These are phyloP conservation scores for Saitoella complicata DNA, from an alignment of 805 yeast genomes.

Conservation along the genomic window DNA sequence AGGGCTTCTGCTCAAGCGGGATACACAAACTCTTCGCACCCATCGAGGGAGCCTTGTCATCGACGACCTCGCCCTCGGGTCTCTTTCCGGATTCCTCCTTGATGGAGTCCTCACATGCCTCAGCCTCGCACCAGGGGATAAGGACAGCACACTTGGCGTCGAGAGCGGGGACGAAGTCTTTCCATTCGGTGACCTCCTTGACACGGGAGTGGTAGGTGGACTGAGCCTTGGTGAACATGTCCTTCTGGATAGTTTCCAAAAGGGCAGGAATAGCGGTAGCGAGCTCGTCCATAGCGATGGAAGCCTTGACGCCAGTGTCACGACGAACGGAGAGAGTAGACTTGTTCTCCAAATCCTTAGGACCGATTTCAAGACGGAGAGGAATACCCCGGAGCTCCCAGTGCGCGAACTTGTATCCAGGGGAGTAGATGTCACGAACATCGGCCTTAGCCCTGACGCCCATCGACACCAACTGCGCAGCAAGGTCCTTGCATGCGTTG, in stretches of 20 bases:
- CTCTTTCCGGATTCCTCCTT: slow-evolving; percentile 71
- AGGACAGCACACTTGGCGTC: slow-evolving; percentile 80
- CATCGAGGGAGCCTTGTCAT: slow-evolving; percentile 96
- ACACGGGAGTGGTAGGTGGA: slow-evolving; percentile 70
- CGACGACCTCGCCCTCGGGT: slow-evolving; percentile 66
- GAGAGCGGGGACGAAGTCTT: slow-evolving; percentile 81
- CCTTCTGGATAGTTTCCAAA: slow-evolving; percentile 66
- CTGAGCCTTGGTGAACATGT: slow-evolving; percentile 63
- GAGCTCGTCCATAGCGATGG: slow-evolving; percentile 49
- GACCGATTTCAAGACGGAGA: slow-evolving; percentile 87
- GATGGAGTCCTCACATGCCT: slow-evolving; percentile 91
- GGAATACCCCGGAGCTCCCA: slow-evolving; percentile 96
- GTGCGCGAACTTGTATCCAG: slow-evolving; percentile 98
- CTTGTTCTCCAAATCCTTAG: slow-evolving; percentile 71
- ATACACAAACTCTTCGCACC: slow-evolving; percentile 98
- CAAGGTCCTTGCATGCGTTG: slow-evolving; percentile 55
- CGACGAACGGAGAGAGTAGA: slow-evolving; percentile 86
- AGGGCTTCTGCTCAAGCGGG: slow-evolving; percentile 72
- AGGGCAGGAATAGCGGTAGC: slow-evolving; percentile 54
- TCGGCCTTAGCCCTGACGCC: slow-evolving; percentile 72
- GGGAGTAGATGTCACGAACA: slow-evolving; percentile 84
- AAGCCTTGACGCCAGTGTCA: slow-evolving; percentile 63
- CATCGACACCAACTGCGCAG: slow-evolving; percentile 37
- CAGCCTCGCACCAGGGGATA: slow-evolving; percentile 95
- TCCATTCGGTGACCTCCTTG: slow-evolving; percentile 67